These are phyloP conservation scores for Talaromyces sp. DNA, from an alignment of 2,329 filamentous ascomycete species.

Conservation along the genomic window DNA sequence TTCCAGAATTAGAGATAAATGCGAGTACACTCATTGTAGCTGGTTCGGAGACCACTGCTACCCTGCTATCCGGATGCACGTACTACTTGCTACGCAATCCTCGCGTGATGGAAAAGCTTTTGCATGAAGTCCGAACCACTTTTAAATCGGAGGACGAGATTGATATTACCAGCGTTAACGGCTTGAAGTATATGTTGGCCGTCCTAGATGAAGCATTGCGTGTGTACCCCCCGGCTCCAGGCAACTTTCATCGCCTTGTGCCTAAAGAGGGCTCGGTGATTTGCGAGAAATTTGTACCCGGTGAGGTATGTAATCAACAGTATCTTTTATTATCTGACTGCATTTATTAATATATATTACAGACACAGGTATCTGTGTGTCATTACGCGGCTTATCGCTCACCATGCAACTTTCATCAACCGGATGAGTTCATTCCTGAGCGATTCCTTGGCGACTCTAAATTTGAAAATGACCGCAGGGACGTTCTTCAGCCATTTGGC, in stretches of 20 bases:
- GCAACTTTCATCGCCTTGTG: not conserved
- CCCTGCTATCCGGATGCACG: not conserved
- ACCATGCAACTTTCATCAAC: not conserved
- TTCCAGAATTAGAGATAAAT: constrained; percentile 1
- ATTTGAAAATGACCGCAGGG: not conserved
- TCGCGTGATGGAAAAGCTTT: not conserved
- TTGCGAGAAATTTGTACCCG: not conserved
- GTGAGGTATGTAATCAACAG: not conserved
- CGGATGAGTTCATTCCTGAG: not conserved
- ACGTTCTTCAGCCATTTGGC: not conserved
- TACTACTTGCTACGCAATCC: not conserved
- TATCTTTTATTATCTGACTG: not conserved
- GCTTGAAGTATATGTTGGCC: not conserved
- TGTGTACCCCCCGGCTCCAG: not conserved
- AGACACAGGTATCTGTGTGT: not conserved
- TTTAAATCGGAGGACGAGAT: not conserved
- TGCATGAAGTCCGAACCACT: not conserved
- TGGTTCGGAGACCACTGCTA: constrained; percentile 1
- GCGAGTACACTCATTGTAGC: not conserved
- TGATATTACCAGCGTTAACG: not conserved
- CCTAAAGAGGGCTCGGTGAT: not conserved
- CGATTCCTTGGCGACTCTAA: not conserved
- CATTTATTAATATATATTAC: not conserved
- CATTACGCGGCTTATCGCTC: not conserved
- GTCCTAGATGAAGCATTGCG: not conserved